These are phyloP conservation scores for Grosmannia clavigera DNA, from an alignment of 2,329 filamentous ascomycete genomes.

Conservation along the genomic window DNA sequence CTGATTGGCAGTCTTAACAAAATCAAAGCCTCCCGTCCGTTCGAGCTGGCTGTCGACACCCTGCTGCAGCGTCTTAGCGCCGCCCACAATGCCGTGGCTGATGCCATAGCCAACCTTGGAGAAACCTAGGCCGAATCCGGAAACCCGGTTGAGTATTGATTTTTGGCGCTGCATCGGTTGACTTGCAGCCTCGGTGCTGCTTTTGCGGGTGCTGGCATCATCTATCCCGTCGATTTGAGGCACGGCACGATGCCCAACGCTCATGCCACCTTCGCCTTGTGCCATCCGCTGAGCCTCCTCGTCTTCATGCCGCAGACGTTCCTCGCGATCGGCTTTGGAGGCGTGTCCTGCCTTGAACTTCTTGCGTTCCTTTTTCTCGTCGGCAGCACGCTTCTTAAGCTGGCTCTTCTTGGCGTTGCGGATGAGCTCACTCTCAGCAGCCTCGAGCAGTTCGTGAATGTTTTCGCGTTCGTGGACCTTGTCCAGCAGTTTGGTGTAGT, in stretches of 20 bases:
- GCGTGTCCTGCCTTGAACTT: constrained; percentile 33
- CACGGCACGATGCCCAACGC: constrained; percentile 38
- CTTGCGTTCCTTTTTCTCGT: constrained; percentile 52
- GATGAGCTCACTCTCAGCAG: constrained; percentile 75
- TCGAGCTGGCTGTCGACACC: constrained; percentile 40
- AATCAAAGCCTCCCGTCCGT: constrained; percentile 41
- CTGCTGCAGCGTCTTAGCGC: constrained; percentile 32
- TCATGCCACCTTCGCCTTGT: constrained; percentile 33
- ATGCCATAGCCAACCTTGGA: constrained; percentile 33
- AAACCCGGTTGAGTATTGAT: constrained; percentile 19
- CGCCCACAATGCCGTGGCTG: constrained; percentile 34
- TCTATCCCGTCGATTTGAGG: constrained; percentile 32
- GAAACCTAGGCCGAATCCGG: constrained; percentile 24
- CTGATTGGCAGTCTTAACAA: constrained; percentile 13
- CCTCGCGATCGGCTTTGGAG: constrained; percentile 36
- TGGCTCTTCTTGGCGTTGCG: constrained; percentile 67
- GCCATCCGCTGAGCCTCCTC: constrained; percentile 38
- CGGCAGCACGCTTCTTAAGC: constrained; percentile 50
- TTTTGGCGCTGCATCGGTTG: constrained; percentile 1
- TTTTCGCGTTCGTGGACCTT: constrained; percentile 68
- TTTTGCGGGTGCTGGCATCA: constrained; percentile 9
- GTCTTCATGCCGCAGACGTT: constrained; percentile 36
- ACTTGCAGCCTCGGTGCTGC: constrained; percentile 1
- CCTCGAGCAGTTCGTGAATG: constrained; percentile 61
- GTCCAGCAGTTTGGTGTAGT: constrained; percentile 69